Percentiles rank a stretch among this genome's conserved stretches.
phyloP scores from a whole-genome alignment of 75 land plant species.

The Picea glauca region DNA sequence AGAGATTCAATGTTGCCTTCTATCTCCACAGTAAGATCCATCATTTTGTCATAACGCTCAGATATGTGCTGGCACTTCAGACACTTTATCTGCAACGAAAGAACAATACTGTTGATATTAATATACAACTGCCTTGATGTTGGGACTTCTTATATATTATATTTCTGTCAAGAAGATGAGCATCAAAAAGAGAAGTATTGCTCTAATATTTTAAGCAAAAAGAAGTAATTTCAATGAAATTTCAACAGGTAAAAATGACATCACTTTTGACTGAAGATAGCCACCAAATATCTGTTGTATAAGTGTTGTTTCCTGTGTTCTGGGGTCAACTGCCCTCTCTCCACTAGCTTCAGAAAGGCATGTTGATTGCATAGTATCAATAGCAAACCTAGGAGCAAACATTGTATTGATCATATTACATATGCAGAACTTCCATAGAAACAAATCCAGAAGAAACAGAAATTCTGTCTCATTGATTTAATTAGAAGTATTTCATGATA shows the following conservation, averaged over 20 bases:
- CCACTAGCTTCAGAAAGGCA: conserved; percentile 65
- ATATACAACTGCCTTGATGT: background rate
- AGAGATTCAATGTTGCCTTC: conserved; percentile 71
- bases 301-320: conserved; percentile 69
- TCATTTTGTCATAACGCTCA: conserved; percentile 62
- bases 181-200: background rate
- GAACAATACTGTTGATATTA: background rate
- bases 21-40: conserved; percentile 95
- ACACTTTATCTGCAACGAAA: conserved; percentile 63
- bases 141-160: background rate
- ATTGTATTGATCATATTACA: background rate
- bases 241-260: background rate
- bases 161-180: background rate
- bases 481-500: background rate
- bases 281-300: conserved; percentile 93
- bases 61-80: conserved; percentile 73
- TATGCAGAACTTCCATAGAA: background rate
- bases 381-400: conserved; percentile 50
- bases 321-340: conserved; percentile 20
- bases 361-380: conserved; percentile 85
- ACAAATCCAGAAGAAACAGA: background rate
- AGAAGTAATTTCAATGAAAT: background rate
- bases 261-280: conserved; percentile 81
- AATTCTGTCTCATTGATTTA: no score
- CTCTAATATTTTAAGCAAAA: background rate